Conservation (phyloP, 768 basidiomycete genomes). For the Albatrellus ellisii region DNA sequence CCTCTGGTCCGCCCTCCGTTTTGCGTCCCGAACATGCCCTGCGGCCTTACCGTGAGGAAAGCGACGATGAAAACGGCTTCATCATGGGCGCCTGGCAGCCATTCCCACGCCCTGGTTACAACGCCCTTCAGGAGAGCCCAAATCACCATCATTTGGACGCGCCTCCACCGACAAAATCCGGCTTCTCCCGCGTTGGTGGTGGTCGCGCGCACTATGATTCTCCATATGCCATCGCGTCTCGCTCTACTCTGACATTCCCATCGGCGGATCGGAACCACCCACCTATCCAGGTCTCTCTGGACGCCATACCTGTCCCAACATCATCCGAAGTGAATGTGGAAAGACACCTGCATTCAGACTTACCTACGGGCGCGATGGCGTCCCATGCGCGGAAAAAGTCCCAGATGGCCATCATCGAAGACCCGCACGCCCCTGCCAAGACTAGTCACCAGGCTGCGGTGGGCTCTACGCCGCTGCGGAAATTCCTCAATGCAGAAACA, state of each 20-base stretch:
- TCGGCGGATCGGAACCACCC: constrained; percentile 34
- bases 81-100: constrained; percentile 96
- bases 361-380: constrained; percentile 53
- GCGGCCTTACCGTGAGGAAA: constrained; percentile 65
- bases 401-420: constrained; percentile 76
- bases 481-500: constrained; percentile 9
- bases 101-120: constrained; percentile 42
- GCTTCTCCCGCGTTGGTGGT: constrained; percentile 81
- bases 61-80: constrained; percentile 65
- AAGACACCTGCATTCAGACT: constrained; percentile 17
- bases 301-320: constrained; percentile 12
- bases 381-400: constrained; percentile 68
- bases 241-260: constrained; percentile 36
- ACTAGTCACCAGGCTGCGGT: not conserved
- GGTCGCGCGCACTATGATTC: constrained; percentile 77
- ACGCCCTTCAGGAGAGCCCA: no score
- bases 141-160: no score
- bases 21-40: constrained; percentile 71
- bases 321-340: constrained; percentile 12
- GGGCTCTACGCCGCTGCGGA: constrained; percentile 5
- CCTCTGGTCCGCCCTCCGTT: constrained; percentile 55
- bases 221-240: constrained; percentile 63
- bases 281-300: constrained; percentile 3
- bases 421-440: constrained; percentile 21
- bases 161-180: constrained; percentile 28